Base-by-base conservation (phyloP, 345 rosid species). In the Citrus reticulata region DNA sequence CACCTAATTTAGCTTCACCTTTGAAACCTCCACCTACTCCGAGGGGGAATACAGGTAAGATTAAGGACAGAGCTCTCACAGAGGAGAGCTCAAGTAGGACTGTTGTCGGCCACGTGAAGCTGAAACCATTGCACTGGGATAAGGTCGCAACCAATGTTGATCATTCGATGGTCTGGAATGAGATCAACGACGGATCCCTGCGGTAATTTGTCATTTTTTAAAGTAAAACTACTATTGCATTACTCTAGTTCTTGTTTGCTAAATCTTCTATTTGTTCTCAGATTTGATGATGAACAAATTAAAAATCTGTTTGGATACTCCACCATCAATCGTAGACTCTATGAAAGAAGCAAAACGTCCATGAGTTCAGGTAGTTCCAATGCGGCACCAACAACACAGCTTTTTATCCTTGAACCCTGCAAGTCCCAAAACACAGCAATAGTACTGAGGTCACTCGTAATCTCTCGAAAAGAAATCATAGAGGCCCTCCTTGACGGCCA, bases 101-200 rank as follows among this genome's bases (percentile, higher is more conserved):
- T 63, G 80, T 68, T 6, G 49, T 25, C 72, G 85, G 85, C 61
- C 83, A 60, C 9, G 64, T 77, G 82, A 90, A 88, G 85, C 84
- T 85, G 63, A 86, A 86, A 79, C 93, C 93, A 17, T 78, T 91
- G 85, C 91, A 88, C 54, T 87, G 92, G 93, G 95, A 91, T 73
- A 91, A 91, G 81, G 93, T 91, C 25, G 25, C 25, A 24, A 24
- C 25, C 25, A 24, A 24, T 24, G 25, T 24, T 24, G 25, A 24
- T 24, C 25, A 24, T 24, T 24, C 25, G 25, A 24, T 24, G 25
- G 25, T 24, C 25, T 24, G 25, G 25, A 24, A 24, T 24, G 25
- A 24, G 25, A 24, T 24, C 25, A 24, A 24, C 25, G 25, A 24
- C 25, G 25, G 25, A 24, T 24, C 25, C 25, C 25, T 24, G 25